Evolutionary conservation across 2,329 filamentous ascomycete genomes (phyloP).

Genomic region (Ceratocystis huliohia): DNA sequence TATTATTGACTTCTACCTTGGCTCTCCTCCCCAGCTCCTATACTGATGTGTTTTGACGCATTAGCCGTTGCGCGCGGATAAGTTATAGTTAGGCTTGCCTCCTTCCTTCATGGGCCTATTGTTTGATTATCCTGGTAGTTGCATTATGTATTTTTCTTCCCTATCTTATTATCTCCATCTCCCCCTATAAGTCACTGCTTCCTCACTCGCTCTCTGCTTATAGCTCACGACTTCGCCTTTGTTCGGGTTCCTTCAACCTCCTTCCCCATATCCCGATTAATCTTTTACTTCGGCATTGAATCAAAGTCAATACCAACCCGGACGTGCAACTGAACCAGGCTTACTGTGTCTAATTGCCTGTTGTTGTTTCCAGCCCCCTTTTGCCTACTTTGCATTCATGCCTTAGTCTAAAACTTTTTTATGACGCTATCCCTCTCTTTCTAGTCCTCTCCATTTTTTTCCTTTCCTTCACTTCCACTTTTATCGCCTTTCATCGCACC

Average conservation of each 20-base stretch:
- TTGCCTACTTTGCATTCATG: neutral
- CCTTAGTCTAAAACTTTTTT: too few species aligned
- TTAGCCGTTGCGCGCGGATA: too few species aligned
- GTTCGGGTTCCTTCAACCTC: neutral
- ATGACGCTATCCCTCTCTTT: neutral
- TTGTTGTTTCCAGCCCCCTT: neutral
- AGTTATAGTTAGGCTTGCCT: too few species aligned
- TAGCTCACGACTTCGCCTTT: neutral
- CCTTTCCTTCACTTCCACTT: constrained; percentile 4
- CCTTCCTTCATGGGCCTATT: too few species aligned
- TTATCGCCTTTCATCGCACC: neutral
- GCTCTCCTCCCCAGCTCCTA: too few species aligned
- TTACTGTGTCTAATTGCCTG: neutral
- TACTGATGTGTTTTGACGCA: too few species aligned
- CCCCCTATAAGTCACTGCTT: neutral
- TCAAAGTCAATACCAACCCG: neutral
- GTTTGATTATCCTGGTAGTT: too few species aligned
- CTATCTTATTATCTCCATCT: neutral
- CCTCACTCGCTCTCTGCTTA: neutral
- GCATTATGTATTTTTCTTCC: neutral
- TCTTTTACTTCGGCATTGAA: neutral
- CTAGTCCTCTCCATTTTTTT: neutral
- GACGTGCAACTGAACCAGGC: neutral
- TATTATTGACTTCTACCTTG: too few species aligned
- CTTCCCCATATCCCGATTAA: neutral